Percentiles rank a stretch among this genome's conserved stretches.
Conservation (phyloP, 164 flowering plant genomes). For the Hamamelis virginiana region DNA sequence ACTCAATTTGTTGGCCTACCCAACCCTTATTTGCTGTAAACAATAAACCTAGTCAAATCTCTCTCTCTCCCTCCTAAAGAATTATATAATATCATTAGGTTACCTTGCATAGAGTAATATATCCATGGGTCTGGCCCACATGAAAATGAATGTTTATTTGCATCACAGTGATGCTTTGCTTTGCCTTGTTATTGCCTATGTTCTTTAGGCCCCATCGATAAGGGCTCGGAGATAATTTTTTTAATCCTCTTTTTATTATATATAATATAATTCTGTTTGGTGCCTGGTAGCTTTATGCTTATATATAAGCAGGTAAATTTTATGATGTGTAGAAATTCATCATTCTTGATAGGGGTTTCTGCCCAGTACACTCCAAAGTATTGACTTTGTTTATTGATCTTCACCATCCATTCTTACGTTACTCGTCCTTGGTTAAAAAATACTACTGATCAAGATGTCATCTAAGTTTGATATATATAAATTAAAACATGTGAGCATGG, state of each 20-base stretch:
- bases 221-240: conserved; percentile 14
- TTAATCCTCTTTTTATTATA: not conserved
- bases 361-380: not conserved
- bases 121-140: not conserved
- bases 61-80: conserved; percentile 9
- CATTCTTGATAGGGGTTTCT: not conserved
- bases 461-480: too few relatives aligned
- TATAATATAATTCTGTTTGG: not conserved
- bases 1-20: conserved; percentile 23
- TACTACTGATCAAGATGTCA: too few relatives aligned
- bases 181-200: conserved; percentile 13
- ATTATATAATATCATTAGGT: not conserved
- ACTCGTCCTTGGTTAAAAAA: too few relatives aligned
- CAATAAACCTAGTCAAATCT: conserved; percentile 7
- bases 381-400: too few relatives aligned
- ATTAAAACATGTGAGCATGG: too few relatives aligned
- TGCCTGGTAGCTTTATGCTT: not conserved
- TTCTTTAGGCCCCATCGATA: conserved; percentile 8
- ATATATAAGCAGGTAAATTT: not conserved
- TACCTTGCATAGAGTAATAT: not conserved
- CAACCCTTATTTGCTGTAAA: conserved; percentile 3
- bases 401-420: too few relatives aligned
- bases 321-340: not conserved
- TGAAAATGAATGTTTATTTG: conserved; percentile 3
- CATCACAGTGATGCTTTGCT: not conserved